Evolutionary conservation across 495 filamentous ascomycete genomes (phyloP), one percentile per base, ranked within the genome.

Genomic region (Jackrogersella multiformis): DNA sequence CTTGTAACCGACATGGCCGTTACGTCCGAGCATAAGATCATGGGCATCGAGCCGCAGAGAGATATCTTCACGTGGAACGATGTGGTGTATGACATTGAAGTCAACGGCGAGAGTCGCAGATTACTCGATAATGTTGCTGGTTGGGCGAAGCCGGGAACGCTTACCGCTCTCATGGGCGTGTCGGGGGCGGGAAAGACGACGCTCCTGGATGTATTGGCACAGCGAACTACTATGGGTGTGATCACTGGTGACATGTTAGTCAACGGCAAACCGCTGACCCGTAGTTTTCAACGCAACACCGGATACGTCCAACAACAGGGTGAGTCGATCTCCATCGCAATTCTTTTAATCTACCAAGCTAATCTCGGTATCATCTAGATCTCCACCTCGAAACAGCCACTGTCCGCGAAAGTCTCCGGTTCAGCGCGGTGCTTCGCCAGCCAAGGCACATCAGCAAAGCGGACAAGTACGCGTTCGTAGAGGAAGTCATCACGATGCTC

Each of bases 401-500:
- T 1, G 90, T 93, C n/a, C 81, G 90, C n/a, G 91, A 88, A 56
- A 88, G 89, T 30, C 78, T 93, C 1, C 73, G 79, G 5, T 93
- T 93, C 70, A 88, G 84, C 55, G 90, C 90, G 30, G 64, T 88
- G 26, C 81, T 93, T 6, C 85, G 90, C 28, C 92, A 93, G 69
- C 89, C 91, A 1, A 82, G 81, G 3, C 80, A 79, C 9, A 79
- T 82, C 7, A 71, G 85, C 8, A 79, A 77, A 18, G 68, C 81
- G 53, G 89, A 93, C 56, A 94, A 92, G 74, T 72, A 87, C 5
- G 86, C 78, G 0, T 92, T 91, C 66, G 90, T 91, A 4, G 87
- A 92, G 51, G 88, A 92, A 69, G 88, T 94, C 53, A 92, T 94
- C 68, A 86, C 88, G 61, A 81, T 92, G 64, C 80, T 94, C 10